Evolutionary conservation across 495 filamentous ascomycete genomes (phyloP).

Genomic region (Bacidia gigantensis): DNA sequence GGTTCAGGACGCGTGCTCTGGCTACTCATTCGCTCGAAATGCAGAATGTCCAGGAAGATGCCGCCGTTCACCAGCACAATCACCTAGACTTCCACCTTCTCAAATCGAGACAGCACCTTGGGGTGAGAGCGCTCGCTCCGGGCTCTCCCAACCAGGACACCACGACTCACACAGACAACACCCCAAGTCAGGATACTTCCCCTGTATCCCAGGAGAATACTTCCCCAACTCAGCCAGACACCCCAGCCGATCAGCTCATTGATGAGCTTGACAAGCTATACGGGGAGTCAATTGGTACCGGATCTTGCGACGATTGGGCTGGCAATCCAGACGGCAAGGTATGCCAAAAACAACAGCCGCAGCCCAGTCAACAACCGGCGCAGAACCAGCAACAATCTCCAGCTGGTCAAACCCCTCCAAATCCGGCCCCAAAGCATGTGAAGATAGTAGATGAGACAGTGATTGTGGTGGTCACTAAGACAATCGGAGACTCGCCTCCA

Average conservation of each 20-base stretch:
- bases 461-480: background rate
- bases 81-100: slow-evolving; percentile 8
- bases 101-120: slow-evolving; percentile 1
- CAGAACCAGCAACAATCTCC: background rate
- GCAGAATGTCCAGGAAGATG: slow-evolving; percentile 37
- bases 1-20: slow-evolving; percentile 46
- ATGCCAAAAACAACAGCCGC: background rate
- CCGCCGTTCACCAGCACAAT: slow-evolving; percentile 44
- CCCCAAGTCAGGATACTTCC: background rate
- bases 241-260: slow-evolving; percentile 2
- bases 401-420: background rate
- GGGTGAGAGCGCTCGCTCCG: background rate
- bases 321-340: background rate
- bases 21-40: slow-evolving; percentile 41
- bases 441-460: background rate
- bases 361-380: background rate
- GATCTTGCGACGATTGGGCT: slow-evolving; percentile 2
- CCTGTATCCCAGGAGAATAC: background rate
- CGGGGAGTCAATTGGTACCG: background rate
- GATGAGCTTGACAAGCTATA: slow-evolving; percentile 4
- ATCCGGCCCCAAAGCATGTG: background rate
- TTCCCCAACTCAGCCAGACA: background rate
- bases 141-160: background rate
- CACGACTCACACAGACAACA: background rate
- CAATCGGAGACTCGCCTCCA: background rate